Conservation (phyloP, 345 rosid species). For the Citrus sinensis region DNA sequence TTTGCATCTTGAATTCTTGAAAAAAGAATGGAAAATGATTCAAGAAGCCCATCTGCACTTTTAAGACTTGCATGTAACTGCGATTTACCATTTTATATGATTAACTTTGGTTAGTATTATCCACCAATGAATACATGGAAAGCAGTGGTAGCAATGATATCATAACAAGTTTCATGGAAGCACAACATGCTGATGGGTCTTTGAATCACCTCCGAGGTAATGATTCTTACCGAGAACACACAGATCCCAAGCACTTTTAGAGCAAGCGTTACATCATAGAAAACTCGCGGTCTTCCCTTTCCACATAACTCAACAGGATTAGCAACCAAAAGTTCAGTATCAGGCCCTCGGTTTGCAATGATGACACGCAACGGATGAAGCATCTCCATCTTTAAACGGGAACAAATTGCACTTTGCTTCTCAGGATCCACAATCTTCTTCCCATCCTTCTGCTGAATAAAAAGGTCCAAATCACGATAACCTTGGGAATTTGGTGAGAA, state of each 20-base stretch:
- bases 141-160: neutral
- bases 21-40: neutral
- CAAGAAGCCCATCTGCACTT: conserved; percentile 4
- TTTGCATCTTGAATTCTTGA: neutral
- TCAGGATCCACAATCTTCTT: conserved; percentile 68
- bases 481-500: conserved; percentile 51
- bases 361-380: conserved; percentile 79
- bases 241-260: conserved; percentile 70
- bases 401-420: conserved; percentile 46
- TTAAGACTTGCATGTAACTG: neutral
- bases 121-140: neutral
- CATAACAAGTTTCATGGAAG: neutral
- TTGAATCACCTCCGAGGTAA: neutral
- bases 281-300: conserved; percentile 79
- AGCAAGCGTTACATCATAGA: conserved; percentile 75
- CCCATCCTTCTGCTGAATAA: conserved; percentile 73
- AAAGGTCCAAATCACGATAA: conserved; percentile 67
- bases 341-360: conserved; percentile 71
- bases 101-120: neutral
- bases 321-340: conserved; percentile 76
- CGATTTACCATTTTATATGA: neutral
- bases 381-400: conserved; percentile 68
- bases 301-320: conserved; percentile 89
- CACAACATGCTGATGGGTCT: conserved; percentile 1
- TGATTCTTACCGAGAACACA: conserved; percentile 65